phyloP scores from a whole-genome alignment of 75 land plant species.

The Pinus tabuliformis region DNA sequence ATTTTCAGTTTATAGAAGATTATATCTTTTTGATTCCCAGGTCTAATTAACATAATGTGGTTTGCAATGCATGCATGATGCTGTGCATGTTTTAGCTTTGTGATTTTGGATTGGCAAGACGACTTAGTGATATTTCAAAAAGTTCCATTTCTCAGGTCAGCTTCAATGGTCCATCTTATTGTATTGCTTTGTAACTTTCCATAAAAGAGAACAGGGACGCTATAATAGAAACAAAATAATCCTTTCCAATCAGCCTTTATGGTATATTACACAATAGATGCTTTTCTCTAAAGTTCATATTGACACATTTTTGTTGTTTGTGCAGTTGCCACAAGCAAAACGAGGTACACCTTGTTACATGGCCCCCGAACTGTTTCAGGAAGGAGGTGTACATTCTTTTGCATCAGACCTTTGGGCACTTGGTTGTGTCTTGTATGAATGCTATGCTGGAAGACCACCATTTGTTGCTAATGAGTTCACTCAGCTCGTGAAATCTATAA shows the following conservation, averaged over 20 bases:
- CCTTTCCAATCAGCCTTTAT: background rate
- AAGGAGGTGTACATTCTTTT: conserved; percentile 97
- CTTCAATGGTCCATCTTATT: background rate
- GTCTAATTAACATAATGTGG: background rate
- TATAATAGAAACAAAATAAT: background rate
- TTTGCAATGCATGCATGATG: conserved; percentile 5
- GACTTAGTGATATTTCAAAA: conserved; percentile 79
- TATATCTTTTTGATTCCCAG: background rate
- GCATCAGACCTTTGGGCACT: conserved; percentile 99
- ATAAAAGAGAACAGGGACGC: background rate
- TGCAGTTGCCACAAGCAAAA: conserved; percentile 90
- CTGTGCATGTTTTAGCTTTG: conserved; percentile 82
- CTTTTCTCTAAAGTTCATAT: too few species aligned
- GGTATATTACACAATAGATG: background rate
- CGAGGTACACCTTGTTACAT: conserved; percentile 98
- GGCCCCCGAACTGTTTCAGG: conserved; percentile 99
- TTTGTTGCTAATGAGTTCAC: conserved; percentile 93
- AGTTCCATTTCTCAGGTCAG: conserved; percentile 69
- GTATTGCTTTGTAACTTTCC: background rate
- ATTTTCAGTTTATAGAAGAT: background rate
- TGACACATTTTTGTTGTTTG: background rate
- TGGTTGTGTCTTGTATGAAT: conserved; percentile 97
- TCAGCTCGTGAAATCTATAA: conserved; percentile 81
- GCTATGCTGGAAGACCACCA: conserved; percentile 93
- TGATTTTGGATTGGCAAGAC: conserved; percentile 95